Percentiles rank a stretch among this genome's conserved stretches.
Evolutionary conservation across 2,329 filamentous ascomycete genomes (phyloP).

Genomic region (Eutypella sp.): DNA sequence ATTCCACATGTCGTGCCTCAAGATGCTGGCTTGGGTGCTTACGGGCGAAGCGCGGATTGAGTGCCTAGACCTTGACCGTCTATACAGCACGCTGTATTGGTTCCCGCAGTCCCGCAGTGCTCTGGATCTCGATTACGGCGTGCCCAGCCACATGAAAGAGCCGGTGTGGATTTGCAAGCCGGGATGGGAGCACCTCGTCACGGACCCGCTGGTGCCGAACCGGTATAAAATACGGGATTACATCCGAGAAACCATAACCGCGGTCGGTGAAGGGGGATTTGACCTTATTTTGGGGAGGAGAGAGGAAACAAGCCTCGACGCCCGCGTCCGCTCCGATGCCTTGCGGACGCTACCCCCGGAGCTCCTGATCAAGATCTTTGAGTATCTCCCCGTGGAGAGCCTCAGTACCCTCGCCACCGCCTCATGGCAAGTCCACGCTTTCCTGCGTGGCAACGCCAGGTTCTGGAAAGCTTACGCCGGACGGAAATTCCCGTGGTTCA

Average conservation of each 20-base stretch:
- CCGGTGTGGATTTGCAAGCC: background rate
- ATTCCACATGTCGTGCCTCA: background rate
- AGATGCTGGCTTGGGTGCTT: background rate
- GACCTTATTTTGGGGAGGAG: background rate
- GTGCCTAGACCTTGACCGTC: background rate
- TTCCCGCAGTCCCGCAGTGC: background rate
- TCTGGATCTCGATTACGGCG: background rate
- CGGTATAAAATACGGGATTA: background rate
- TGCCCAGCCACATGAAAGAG: background rate
- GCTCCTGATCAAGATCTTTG: background rate
- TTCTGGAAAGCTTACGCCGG: background rate
- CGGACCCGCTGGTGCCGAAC: background rate
- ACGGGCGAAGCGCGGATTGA: background rate
- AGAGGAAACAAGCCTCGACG: background rate
- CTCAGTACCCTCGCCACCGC: background rate
- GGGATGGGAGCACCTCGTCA: background rate
- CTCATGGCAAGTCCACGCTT: background rate
- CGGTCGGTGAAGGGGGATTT: background rate
- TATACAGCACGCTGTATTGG: background rate
- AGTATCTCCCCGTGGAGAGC: background rate
- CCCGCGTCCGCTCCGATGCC: background rate
- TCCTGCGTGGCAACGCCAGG: background rate
- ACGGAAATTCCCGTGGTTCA: background rate
- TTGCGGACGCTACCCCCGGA: background rate
- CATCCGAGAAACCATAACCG: too few species aligned